Base-by-base conservation (phyloP, 805 yeast genomes). In the Ogataea sp. region DNA sequence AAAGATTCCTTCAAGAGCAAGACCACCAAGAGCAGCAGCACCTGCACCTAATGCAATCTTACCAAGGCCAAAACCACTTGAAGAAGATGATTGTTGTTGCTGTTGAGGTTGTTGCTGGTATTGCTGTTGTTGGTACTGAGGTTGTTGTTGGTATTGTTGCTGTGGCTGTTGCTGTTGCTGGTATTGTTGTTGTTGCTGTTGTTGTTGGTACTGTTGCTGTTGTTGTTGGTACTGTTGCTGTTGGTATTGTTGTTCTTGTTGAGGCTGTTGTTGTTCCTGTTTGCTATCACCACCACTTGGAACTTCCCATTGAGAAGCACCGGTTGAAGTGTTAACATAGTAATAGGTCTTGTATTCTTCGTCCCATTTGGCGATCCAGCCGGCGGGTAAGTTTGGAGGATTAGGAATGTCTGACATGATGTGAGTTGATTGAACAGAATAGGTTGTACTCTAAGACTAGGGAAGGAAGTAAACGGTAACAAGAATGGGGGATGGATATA, bases 291-390 rank as follows among this genome's bases (percentile, higher is more conserved):
- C 38, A 18, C 37, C 34, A 3, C 28, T 32, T 34, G 51, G 51
- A 7, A 41, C 8, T n/a, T 55, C 62, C 67, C 67, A 61, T 39
- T 56, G 61, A 3, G 62, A 51, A 32, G 48, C 43, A 4, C 59
- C 59, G 6, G 62, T 56, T 7, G 39, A 29, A 9, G 46, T 39
- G 40, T 61, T 55, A 31, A 58, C 56, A 39, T 44, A 61, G 37
- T 45, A 61, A 39, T 51, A 61, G 14, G 46, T 37, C 39, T 53
- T 38, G 45, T 58, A 59, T 39, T 56, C 57, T 28, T 56, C 61
- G 38, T 61, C 65, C 56, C 59, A 61, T 37, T 53, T 51, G n/a
- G 62, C 64, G 1, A 49, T 38, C 66, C 66, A 61, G 13, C 66
- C 66, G 11, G 44, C 39, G 7, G 65, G 65, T 30, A 55, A 20